Evolutionary conservation across 2,329 filamentous ascomycete genomes (phyloP).

Genomic region (Dothistroma pini): DNA sequence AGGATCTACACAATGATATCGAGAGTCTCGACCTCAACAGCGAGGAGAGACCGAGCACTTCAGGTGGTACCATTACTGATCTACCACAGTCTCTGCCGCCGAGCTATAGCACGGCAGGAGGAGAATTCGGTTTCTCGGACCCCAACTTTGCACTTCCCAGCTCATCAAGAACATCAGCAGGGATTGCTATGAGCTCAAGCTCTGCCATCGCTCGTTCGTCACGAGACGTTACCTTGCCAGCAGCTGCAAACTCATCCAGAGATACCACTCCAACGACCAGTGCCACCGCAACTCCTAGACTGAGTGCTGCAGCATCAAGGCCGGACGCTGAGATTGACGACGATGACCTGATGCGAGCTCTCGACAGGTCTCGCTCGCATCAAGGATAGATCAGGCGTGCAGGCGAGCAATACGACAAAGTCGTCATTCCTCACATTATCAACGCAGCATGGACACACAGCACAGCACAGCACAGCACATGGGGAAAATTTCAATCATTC

Average conservation of each 20-base stretch:
- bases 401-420: too few relatives aligned
- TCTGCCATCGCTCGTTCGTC: background rate
- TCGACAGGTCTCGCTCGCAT: background rate
- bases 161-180: background rate
- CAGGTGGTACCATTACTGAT: background rate
- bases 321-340: background rate
- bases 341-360: background rate
- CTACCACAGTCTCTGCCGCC: background rate
- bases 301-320: background rate
- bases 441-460: too few relatives aligned
- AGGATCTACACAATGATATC: slow-evolving; percentile 46
- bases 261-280: background rate
- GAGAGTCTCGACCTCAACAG: slow-evolving; percentile 36
- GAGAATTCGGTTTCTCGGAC: background rate
- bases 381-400: background rate
- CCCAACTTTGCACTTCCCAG: background rate
- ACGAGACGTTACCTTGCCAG: background rate
- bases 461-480: too few relatives aligned
- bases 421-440: too few relatives aligned
- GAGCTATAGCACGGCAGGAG: background rate
- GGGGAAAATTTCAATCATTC: too few relatives aligned
- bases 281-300: background rate
- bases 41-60: background rate
- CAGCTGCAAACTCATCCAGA: background rate
- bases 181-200: background rate